Evolutionary conservation across 148 eudicot genomes (phyloP).

Genomic region (Nyssa sinensis): DNA sequence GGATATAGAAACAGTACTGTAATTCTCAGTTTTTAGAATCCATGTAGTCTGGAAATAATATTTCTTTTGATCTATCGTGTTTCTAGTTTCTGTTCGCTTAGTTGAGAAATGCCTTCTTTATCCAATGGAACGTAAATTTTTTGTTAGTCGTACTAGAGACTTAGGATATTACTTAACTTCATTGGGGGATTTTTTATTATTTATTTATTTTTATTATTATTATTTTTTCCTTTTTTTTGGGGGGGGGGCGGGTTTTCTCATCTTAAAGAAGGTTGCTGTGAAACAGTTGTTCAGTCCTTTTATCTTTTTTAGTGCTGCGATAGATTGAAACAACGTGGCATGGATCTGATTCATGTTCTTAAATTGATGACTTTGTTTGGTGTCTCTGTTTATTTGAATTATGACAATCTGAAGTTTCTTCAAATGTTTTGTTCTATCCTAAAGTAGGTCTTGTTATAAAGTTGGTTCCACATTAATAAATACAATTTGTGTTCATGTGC

Average conservation of each 20-base stretch:
- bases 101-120: neutral
- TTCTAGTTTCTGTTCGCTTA: neutral
- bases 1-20: neutral
- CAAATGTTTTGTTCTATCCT: neutral
- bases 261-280: neutral
- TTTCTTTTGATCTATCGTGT: neutral
- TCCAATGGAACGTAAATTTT: too few species aligned
- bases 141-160: too few species aligned
- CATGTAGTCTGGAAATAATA: neutral
- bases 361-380: neutral
- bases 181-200: too few species aligned
- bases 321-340: neutral
- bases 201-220: too few species aligned
- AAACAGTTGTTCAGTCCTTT: neutral
- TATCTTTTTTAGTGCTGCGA: neutral
- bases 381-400: neutral
- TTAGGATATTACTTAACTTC: too few species aligned
- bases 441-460: neutral
- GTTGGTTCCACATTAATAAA: neutral
- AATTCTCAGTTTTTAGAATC: neutral
- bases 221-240: too few species aligned
- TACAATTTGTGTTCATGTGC: constrained; percentile 9
- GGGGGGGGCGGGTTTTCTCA: too few species aligned
- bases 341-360: neutral
- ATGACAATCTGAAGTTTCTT: neutral